Evolutionary conservation across 2,329 filamentous ascomycete species (phyloP), one percentile per base, ranked within the genome.

Genomic region (Botrytis galanthina): DNA sequence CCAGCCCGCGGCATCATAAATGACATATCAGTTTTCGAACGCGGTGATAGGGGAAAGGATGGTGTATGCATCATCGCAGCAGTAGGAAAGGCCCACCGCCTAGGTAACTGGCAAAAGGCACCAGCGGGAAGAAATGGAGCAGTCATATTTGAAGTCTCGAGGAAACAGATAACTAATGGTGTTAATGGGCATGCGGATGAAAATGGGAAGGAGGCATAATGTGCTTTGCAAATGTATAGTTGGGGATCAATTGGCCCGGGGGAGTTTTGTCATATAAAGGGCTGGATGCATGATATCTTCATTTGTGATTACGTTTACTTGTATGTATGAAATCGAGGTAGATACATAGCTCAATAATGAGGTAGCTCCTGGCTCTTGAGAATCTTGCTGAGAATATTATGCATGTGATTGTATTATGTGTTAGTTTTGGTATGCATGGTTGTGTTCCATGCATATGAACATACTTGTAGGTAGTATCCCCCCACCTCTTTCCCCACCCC

Each of bases 51-150:
- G 74, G 93, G 92, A 46, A 90, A 88, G 77, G 89, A 92, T 73
- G 94, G 94, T 0, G 83, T 98, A 2, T 95, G 93, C 78, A 88
- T 98, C 42, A 91, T 97, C 20, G 93, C 91, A n/a, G 96, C 92
- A 26, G 88, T 97, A 1, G 94, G 93, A 51, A 95, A 93, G 80
- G 93, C 98, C 83, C 92, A 95, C 82, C 89, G 94, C 62, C 84
- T 98, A 60, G 96, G 94, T 6, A 87, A 93, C 75, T 98, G 94
- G 94, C 87, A 87, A 73, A 82, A 87, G 8, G 83, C 85, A 37
- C 82, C 83, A 63, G 85, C 84, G 12, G 93, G 90, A 6, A 91
- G 91, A 77, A 98, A 97, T 80, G 93, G 93, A 10, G 93, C 92
- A n/a, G 88, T 96, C 37, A 87, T 98, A 16, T 97, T 97, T 80